Conservation (phyloP, 116 monocot species). For the Zostera marina region DNA sequence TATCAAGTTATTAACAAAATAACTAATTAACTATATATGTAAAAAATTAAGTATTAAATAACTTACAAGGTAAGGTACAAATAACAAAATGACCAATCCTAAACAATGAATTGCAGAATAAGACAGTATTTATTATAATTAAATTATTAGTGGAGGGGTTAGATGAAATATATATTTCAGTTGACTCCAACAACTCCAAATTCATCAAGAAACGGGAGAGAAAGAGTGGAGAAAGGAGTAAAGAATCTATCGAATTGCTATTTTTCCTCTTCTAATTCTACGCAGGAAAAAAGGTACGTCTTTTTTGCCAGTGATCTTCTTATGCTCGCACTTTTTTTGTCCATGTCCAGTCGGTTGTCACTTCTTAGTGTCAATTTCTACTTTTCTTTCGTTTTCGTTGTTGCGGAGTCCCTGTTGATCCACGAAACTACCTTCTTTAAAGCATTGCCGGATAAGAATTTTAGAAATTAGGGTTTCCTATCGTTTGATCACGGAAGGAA, state of each 20-base stretch:
- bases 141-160: too few relatives aligned
- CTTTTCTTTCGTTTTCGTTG: not conserved
- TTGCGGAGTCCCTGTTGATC: not conserved
- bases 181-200: not conserved
- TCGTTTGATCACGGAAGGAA: not conserved
- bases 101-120: too few relatives aligned
- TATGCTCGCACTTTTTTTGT: too few relatives aligned
- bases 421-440: not conserved
- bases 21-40: too few relatives aligned
- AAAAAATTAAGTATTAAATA: too few relatives aligned
- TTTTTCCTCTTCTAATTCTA: not conserved
- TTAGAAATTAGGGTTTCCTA: not conserved
- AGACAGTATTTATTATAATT: too few relatives aligned
- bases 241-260: not conserved
- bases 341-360: too few relatives aligned
- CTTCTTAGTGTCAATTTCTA: not conserved
- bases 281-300: not conserved
- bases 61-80: too few relatives aligned
- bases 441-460: not conserved
- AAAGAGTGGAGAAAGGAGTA: not conserved
- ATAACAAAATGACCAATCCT: too few relatives aligned
- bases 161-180: too few relatives aligned
- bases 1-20: too few relatives aligned
- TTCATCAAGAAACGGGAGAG: not conserved
- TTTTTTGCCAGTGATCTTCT: not conserved